Percentiles rank a stretch among this genome's conserved stretches.
Conservation (phyloP, 805 yeast genomes). For the Clavispora vitiphila region DNA sequence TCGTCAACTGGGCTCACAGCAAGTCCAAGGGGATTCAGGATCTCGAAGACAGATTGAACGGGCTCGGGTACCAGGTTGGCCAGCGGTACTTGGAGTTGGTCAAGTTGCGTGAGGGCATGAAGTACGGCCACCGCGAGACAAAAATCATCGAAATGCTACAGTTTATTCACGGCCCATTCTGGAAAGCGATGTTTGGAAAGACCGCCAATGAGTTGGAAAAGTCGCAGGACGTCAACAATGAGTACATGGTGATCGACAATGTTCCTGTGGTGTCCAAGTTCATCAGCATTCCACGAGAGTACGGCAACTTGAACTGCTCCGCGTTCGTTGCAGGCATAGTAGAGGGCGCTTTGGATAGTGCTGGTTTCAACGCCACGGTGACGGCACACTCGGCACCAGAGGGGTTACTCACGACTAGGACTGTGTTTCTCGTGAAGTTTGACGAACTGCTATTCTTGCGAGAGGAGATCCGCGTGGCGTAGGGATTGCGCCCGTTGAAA, state of each 20-base stretch:
- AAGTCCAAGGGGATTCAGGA: slow-evolving; percentile 66
- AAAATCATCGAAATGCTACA: slow-evolving; percentile 64
- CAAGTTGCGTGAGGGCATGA: slow-evolving; percentile 61
- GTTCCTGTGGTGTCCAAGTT: slow-evolving; percentile 66
- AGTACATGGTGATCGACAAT: slow-evolving; percentile 75
- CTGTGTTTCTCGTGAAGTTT: slow-evolving; percentile 73
- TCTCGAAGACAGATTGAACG: slow-evolving; percentile 50
- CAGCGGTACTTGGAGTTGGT: slow-evolving; percentile 63
- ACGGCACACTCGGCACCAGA: slow-evolving; percentile 77
- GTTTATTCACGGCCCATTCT: slow-evolving; percentile 65
- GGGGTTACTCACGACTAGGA: slow-evolving; percentile 54
- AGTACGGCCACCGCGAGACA: slow-evolving; percentile 59
- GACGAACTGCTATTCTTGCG: slow-evolving; percentile 53
- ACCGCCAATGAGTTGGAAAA: slow-evolving; percentile 73
- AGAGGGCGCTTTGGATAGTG: slow-evolving; percentile 74
- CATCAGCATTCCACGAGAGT: slow-evolving; percentile 74
- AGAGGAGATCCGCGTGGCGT: slow-evolving; percentile 41
- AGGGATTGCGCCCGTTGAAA: background rate
- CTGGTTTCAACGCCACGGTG: slow-evolving; percentile 69
- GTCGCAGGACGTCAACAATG: slow-evolving; percentile 63
- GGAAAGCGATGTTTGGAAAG: slow-evolving; percentile 71
- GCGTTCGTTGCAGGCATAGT: slow-evolving; percentile 83
- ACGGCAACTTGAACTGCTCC: slow-evolving; percentile 70
- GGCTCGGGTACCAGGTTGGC: slow-evolving; percentile 76
- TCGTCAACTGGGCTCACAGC: slow-evolving; percentile 59